Conservation (phyloP, 2,329 filamentous ascomycete genomes). For the Beauveria varroae region DNA sequence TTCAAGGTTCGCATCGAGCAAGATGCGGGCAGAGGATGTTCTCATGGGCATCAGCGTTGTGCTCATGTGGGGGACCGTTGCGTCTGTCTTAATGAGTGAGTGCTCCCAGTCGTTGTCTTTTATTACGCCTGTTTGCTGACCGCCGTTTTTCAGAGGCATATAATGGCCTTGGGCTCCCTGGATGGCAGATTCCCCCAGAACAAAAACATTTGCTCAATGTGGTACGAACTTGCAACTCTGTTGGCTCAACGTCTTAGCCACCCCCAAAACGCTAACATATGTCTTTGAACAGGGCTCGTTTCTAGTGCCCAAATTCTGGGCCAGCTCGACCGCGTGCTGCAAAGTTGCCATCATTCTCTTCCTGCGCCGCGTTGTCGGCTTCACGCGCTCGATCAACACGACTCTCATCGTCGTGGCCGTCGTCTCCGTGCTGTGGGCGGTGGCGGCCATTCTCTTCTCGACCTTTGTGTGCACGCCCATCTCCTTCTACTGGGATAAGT, state of each 20-base stretch:
- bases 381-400: neutral
- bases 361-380: conserved; percentile 6
- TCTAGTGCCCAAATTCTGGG: conserved; percentile 9
- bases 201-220: neutral
- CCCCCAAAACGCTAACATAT: neutral
- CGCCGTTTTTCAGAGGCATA: conserved; percentile 1
- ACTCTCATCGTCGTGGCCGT: neutral
- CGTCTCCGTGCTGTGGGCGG: neutral
- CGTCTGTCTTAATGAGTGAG: conserved; percentile 5
- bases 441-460: conserved; percentile 4
- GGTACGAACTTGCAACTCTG: neutral
- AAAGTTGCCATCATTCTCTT: conserved; percentile 11
- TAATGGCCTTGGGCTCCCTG: conserved; percentile 5
- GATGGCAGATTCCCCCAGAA: neutral
- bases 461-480: conserved; percentile 9
- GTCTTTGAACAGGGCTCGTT: neutral
- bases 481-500: conserved; percentile 12
- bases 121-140: neutral
- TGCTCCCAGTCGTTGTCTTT: neutral
- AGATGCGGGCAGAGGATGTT: conserved; percentile 8
- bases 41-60: conserved; percentile 9
- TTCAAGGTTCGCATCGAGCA: neutral
- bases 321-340: conserved; percentile 8
- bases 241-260: no score
- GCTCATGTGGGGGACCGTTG: conserved; percentile 11